Percentiles rank a stretch among this genome's conserved stretches.
Evolutionary conservation across 768 basidiomycete genomes (phyloP).

Genomic region (Asterophora lycoperdoides): DNA sequence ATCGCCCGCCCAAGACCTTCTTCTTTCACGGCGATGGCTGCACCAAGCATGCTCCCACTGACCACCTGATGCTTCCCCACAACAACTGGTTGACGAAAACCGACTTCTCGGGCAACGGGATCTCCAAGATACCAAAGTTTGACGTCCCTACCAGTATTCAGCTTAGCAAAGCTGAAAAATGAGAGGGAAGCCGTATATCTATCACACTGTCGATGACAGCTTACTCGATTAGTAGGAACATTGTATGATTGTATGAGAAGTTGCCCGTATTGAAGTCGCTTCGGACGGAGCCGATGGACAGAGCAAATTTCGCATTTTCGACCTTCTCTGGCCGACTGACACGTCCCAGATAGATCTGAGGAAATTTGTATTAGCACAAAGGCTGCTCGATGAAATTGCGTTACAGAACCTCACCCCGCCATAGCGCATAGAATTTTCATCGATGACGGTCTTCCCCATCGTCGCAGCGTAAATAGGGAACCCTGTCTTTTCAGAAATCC

Average conservation of each 20-base stretch:
- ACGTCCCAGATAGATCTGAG: slow-evolving; percentile 71
- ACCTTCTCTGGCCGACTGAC: slow-evolving; percentile 66
- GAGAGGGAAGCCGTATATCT: too few species aligned
- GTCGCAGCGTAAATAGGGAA: slow-evolving; percentile 74
- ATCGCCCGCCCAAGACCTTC: slow-evolving; percentile 60
- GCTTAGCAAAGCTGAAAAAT: background rate
- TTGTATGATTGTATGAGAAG: slow-evolving; percentile 79
- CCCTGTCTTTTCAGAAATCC: slow-evolving; percentile 61
- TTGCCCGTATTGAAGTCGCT: slow-evolving; percentile 88
- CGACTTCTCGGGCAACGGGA: slow-evolving; percentile 69
- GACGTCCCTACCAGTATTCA: slow-evolving; percentile 52
- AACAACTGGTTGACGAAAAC: slow-evolving; percentile 72
- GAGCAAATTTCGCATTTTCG: slow-evolving; percentile 68
- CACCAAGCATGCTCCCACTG: slow-evolving; percentile 76
- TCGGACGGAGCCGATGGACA: slow-evolving; percentile 67
- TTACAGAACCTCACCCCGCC: slow-evolving; percentile 57
- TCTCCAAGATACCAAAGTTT: slow-evolving; percentile 80
- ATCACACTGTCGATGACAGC: background rate
- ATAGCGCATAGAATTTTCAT: slow-evolving; percentile 66
- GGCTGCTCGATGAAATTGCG: background rate
- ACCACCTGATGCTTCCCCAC: slow-evolving; percentile 93
- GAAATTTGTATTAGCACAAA: background rate
- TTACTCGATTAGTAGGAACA: slow-evolving; percentile 60
- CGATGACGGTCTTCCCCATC: slow-evolving; percentile 79
- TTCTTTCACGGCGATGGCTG: slow-evolving; percentile 75